Evolutionary conservation across 192 early-diverging fungal species (phyloP).

Genomic region (Neocallimastix lanati): DNA sequence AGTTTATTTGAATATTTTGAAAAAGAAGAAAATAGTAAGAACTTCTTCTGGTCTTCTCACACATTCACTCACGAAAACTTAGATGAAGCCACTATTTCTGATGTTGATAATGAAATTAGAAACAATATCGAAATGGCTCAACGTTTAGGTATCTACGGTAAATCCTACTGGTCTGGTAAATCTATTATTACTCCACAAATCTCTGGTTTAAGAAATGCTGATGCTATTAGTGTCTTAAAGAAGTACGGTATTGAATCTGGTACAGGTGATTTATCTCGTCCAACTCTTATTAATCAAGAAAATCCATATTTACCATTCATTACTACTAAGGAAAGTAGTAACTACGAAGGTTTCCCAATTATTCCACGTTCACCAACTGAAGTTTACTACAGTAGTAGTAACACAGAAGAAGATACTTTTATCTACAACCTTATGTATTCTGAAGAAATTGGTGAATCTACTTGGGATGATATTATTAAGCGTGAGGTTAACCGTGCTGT

Average conservation of each 20-base stretch:
- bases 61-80: background rate
- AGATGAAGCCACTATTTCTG: background rate
- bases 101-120: background rate
- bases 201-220: constrained; percentile 1
- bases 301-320: background rate
- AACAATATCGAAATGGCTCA: background rate
- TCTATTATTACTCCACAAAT: constrained; percentile 3
- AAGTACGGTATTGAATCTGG: background rate
- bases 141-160: background rate
- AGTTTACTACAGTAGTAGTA: background rate
- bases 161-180: background rate
- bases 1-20: background rate
- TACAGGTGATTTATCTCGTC: constrained; percentile 1
- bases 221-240: background rate
- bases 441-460: background rate
- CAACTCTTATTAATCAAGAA: background rate
- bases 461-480: background rate
- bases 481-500: background rate
- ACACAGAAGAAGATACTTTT: background rate
- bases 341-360: background rate
- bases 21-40: background rate
- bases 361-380: background rate
- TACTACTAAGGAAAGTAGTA: background rate
- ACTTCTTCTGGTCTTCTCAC: background rate
- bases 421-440: background rate